Conservation (phyloP, 2,329 filamentous ascomycete genomes). For the Ceratocystis cubensis region DNA sequence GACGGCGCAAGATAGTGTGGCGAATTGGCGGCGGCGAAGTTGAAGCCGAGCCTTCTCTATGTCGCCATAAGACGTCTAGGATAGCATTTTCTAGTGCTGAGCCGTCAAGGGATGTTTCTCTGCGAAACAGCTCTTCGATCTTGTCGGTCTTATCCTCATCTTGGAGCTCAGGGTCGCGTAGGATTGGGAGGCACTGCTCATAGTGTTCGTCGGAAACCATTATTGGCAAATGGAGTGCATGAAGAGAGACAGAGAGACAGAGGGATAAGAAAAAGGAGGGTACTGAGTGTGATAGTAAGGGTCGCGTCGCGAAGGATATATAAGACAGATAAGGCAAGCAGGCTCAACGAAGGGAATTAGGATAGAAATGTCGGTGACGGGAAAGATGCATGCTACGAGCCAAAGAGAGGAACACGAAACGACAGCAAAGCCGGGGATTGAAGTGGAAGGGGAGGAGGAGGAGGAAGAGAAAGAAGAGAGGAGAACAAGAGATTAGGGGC, state of each 20-base stretch:
- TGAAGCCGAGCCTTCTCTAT: conserved; percentile 53
- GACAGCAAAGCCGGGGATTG: neutral
- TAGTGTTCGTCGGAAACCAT: conserved; percentile 93
- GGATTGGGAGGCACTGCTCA: conserved; percentile 77
- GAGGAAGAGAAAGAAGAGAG: neutral
- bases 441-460: neutral
- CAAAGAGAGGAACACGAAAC: neutral
- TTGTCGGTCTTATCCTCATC: conserved; percentile 94
- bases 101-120: conserved; percentile 63
- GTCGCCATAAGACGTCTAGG: conserved; percentile 80
- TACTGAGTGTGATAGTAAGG: neutral
- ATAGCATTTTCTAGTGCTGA: conserved; percentile 76
- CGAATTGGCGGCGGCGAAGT: conserved; percentile 74
- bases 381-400: neutral
- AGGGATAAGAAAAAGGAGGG: neutral
- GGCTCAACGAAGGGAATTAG: conserved; percentile 11
- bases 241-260: neutral
- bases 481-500: neutral
- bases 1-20: conserved; percentile 77
- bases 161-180: conserved; percentile 69
- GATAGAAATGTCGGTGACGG: conserved; percentile 2
- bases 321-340: conserved; percentile 22
- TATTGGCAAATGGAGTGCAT: conserved; percentile 25
- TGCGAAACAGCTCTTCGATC: conserved; percentile 72
- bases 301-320: conserved; percentile 6